These are phyloP conservation scores for Rosa chinensis DNA, from an alignment of 306 rosid species.

Conservation along the genomic window DNA sequence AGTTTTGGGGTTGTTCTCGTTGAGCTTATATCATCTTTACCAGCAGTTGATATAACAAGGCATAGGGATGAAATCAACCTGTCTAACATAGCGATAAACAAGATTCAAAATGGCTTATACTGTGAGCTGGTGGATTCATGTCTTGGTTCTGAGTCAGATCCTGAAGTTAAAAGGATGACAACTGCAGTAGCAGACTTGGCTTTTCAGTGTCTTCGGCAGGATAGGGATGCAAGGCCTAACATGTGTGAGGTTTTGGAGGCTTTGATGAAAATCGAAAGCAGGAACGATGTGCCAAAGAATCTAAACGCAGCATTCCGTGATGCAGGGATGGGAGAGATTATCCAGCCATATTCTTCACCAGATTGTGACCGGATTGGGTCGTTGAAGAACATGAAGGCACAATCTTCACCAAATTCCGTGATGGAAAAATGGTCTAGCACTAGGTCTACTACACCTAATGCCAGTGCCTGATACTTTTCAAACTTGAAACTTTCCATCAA, in stretches of 20 bases:
- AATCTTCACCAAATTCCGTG: slow-evolving; percentile 39
- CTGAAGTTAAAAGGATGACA: slow-evolving; percentile 43
- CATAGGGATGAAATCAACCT: slow-evolving; percentile 58
- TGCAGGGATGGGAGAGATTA: slow-evolving; percentile 4
- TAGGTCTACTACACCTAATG: slow-evolving; percentile 31
- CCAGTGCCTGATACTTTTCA: slow-evolving; percentile 28
- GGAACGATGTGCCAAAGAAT: slow-evolving; percentile 28
- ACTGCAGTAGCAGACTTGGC: slow-evolving; percentile 63
- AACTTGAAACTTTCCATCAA: background rate
- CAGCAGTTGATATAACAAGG: slow-evolving; percentile 61
- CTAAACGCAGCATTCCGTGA: slow-evolving; percentile 9
- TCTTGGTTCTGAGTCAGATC: slow-evolving; percentile 53
- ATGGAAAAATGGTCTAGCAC: slow-evolving; percentile 39
- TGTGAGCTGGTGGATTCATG: slow-evolving; percentile 56
- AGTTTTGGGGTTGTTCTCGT: slow-evolving; percentile 79
- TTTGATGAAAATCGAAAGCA: slow-evolving; percentile 39
- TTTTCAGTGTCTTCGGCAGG: slow-evolving; percentile 60
- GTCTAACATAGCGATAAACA: slow-evolving; percentile 47
- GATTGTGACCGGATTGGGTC: background rate
- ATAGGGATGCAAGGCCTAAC: slow-evolving; percentile 66
- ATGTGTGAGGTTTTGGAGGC: slow-evolving; percentile 56
- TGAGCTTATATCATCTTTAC: slow-evolving; percentile 68
- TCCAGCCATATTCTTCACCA: slow-evolving; percentile 15
- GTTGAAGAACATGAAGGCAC: background rate
- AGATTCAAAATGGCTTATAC: slow-evolving; percentile 40